Evolutionary conservation across 257 asterid species (phyloP).

Genomic region (Primulina tabacum): DNA sequence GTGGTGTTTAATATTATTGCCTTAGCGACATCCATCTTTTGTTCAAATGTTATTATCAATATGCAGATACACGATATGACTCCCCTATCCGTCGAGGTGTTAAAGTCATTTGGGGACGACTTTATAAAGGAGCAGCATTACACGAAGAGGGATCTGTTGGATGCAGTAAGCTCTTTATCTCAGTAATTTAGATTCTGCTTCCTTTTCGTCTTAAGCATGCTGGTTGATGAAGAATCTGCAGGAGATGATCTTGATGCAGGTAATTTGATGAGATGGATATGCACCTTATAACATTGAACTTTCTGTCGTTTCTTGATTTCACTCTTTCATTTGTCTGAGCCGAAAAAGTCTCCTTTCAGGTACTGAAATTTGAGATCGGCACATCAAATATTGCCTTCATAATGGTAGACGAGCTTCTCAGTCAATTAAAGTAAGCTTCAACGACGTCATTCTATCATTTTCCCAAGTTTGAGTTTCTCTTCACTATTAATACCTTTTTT

Average conservation of each 20-base stretch:
- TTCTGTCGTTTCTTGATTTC: conserved; percentile 17
- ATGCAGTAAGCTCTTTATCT: conserved; percentile 58
- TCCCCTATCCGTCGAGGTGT: conserved; percentile 48
- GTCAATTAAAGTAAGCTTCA: conserved; percentile 58
- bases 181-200: conserved; percentile 22
- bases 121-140: conserved; percentile 73
- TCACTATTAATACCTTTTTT: neutral
- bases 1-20: conserved; percentile 16
- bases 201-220: conserved; percentile 26
- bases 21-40: conserved; percentile 16
- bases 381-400: conserved; percentile 40
- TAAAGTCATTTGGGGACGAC: conserved; percentile 54
- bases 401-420: conserved; percentile 57
- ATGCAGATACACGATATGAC: conserved; percentile 70
- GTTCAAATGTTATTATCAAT: conserved; percentile 15
- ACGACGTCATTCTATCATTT: neutral
- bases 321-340: conserved; percentile 17
- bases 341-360: conserved; percentile 36
- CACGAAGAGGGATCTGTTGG: conserved; percentile 59
- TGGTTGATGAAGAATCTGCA: conserved; percentile 35
- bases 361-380: conserved; percentile 57
- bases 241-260: conserved; percentile 82
- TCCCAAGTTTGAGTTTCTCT: neutral
- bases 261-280: conserved; percentile 11
- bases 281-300: conserved; percentile 4